These are phyloP conservation scores for Leishmania tropica DNA, from an alignment of 208 protist species.

Conservation along the genomic window DNA sequence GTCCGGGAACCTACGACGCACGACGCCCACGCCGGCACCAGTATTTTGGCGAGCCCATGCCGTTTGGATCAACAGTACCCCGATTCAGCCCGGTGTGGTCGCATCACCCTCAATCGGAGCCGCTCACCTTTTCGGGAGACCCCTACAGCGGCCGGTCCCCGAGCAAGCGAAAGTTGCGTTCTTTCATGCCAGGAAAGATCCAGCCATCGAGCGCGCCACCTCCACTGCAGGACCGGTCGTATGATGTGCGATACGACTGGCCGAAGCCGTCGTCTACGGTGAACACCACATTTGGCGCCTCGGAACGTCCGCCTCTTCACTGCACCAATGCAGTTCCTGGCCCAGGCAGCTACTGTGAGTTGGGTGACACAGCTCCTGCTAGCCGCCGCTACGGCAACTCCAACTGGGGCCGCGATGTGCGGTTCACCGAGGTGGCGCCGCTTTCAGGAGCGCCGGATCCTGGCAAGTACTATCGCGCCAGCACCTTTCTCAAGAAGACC, in stretches of 20 bases:
- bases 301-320: constrained; percentile 26
- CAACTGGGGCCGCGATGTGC: constrained; percentile 67
- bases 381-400: constrained; percentile 29
- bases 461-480: constrained; percentile 67
- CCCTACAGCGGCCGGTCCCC: constrained; percentile 2
- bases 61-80: constrained; percentile 66
- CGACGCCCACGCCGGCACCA: constrained; percentile 30
- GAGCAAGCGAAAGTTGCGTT: constrained; percentile 15
- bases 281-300: constrained; percentile 55
- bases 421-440: constrained; percentile 40
- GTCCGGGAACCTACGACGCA: constrained; percentile 68
- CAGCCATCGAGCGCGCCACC: constrained; percentile 27
- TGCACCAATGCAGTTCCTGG: constrained; percentile 26
- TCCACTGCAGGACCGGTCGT: constrained; percentile 31
- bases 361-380: constrained; percentile 7
- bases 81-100: constrained; percentile 54
- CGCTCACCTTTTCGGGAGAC: constrained; percentile 25
- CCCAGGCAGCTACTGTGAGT: constrained; percentile 58
- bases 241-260: constrained; percentile 78
- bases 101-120: constrained; percentile 15
- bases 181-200: constrained; percentile 39
- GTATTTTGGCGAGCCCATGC: constrained; percentile 47
- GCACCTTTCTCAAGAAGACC: constrained; percentile 81
- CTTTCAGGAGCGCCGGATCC: constrained; percentile 36
- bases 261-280: constrained; percentile 56